A percentile compares a stretch with the other conserved stretches of the same genome.
Evolutionary conservation across 495 filamentous ascomycete genomes (phyloP).

Genomic region (Hyaloscypha hepaticicola): DNA sequence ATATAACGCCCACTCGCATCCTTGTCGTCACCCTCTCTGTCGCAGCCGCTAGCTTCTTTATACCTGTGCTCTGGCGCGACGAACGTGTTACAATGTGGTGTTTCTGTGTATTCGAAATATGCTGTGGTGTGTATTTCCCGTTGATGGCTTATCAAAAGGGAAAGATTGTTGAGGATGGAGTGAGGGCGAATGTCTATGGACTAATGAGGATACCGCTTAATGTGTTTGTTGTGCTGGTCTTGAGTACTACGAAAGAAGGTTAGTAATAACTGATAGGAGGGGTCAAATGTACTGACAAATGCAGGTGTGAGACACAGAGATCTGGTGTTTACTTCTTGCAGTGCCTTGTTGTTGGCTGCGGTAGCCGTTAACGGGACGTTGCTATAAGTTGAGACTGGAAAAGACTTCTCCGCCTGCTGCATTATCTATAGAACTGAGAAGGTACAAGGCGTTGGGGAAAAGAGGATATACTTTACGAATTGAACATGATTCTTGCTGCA

Average conservation of each 20-base stretch:
- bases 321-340: slow-evolving; percentile 10
- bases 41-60: slow-evolving; percentile 42
- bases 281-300: not conserved
- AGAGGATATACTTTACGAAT: too few relatives aligned
- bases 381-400: not conserved
- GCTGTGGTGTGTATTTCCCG: slow-evolving; percentile 55
- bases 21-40: slow-evolving; percentile 38
- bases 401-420: too few relatives aligned
- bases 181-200: slow-evolving; percentile 52
- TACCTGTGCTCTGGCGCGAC: slow-evolving; percentile 35
- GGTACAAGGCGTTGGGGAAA: too few relatives aligned
- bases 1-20: slow-evolving; percentile 28
- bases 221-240: slow-evolving; percentile 50
- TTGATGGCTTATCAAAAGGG: slow-evolving; percentile 50
- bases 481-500: too few relatives aligned
- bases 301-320: slow-evolving; percentile 12
- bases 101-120: slow-evolving; percentile 53
- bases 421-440: too few relatives aligned
- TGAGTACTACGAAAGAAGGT: slow-evolving; percentile 46
- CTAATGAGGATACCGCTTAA: slow-evolving; percentile 54
- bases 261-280: not conserved
- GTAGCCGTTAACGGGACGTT: slow-evolving; percentile 6
- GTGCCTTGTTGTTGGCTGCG: slow-evolving; percentile 8
- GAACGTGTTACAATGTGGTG: slow-evolving; percentile 51
- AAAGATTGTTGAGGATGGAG: slow-evolving; percentile 46